Evolutionary conservation across 805 yeast genomes (phyloP).

Genomic region (Wickerhamomyces pijperi): DNA sequence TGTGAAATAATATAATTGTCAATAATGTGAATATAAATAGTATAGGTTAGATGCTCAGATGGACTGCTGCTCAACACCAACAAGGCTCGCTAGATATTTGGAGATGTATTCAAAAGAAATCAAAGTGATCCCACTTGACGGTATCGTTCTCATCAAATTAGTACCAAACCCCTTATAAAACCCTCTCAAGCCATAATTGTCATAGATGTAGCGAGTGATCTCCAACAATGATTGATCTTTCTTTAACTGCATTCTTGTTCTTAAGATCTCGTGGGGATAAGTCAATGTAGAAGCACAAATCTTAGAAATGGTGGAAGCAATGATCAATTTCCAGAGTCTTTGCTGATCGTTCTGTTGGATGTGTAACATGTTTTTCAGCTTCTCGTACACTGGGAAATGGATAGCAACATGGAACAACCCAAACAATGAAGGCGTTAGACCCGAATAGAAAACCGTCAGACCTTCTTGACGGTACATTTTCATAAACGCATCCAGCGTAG

Average conservation of each 20-base stretch:
- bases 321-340: slow-evolving; percentile 31
- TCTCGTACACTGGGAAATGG: slow-evolving; percentile 90
- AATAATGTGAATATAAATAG: too few species aligned
- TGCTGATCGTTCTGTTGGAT: slow-evolving; percentile 14
- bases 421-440: slow-evolving; percentile 79
- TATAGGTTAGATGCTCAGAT: too few species aligned
- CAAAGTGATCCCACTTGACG: slow-evolving; percentile 90
- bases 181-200: slow-evolving; percentile 66
- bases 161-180: slow-evolving; percentile 86
- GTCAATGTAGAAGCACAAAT: slow-evolving; percentile 83
- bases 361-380: slow-evolving; percentile 45
- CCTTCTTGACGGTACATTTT: slow-evolving; percentile 81
- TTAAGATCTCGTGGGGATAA: slow-evolving; percentile 89
- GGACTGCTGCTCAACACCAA: background rate
- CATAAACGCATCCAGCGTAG: slow-evolving; percentile 74
- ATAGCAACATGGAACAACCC: slow-evolving; percentile 92
- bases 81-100: slow-evolving; percentile 7
- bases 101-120: slow-evolving; percentile 78
- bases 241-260: slow-evolving; percentile 73
- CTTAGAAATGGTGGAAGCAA: slow-evolving; percentile 73
- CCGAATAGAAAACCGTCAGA: slow-evolving; percentile 69
- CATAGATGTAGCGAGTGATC: slow-evolving; percentile 20
- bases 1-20: too few species aligned
- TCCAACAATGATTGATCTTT: slow-evolving; percentile 11
- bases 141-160: slow-evolving; percentile 82